Conservation (phyloP, 176 grass and related monocot genomes). For the Rhynchospora tenuis region DNA sequence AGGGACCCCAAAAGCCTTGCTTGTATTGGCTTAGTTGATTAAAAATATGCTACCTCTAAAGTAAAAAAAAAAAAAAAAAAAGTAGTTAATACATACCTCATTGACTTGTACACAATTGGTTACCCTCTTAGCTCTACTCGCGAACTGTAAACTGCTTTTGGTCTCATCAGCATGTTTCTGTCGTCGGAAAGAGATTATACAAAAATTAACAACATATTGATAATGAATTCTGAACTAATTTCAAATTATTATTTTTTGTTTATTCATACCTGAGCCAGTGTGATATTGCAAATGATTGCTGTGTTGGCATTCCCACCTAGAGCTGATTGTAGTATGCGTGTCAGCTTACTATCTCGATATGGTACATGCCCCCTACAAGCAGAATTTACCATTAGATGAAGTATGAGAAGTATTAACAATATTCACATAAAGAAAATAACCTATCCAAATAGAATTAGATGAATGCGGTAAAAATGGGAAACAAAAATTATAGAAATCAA, state of each 20-base stretch:
- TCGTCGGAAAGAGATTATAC: constrained; percentile 22
- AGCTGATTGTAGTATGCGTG: constrained; percentile 83
- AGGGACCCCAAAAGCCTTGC: not conserved
- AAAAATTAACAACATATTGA: not conserved
- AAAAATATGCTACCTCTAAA: not conserved
- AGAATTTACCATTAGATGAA: not conserved
- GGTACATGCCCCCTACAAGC: constrained; percentile 73
- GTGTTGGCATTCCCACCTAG: constrained; percentile 95
- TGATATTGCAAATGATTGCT: constrained; percentile 96
- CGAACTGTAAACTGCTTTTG: constrained; percentile 92
- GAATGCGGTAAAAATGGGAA: not conserved
- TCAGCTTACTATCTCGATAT: constrained; percentile 90
- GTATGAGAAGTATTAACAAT: not conserved
- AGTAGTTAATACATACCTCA: constrained; percentile 40
- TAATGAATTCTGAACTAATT: not conserved
- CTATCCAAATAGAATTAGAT: not conserved
- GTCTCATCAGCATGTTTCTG: constrained; percentile 89
- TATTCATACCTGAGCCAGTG: constrained; percentile 67
- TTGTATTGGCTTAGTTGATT: not conserved
- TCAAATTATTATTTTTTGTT: not conserved
- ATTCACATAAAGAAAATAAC: not conserved
- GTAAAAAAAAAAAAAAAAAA: not conserved
- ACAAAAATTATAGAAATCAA: not conserved
- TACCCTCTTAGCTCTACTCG: constrained; percentile 80
- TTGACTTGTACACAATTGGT: constrained; percentile 85